Percentiles rank a stretch among this genome's conserved stretches.
These are phyloP conservation scores for Mortierella sp. DNA, from an alignment of 371 early-diverging fungal species.

Conservation along the genomic window DNA sequence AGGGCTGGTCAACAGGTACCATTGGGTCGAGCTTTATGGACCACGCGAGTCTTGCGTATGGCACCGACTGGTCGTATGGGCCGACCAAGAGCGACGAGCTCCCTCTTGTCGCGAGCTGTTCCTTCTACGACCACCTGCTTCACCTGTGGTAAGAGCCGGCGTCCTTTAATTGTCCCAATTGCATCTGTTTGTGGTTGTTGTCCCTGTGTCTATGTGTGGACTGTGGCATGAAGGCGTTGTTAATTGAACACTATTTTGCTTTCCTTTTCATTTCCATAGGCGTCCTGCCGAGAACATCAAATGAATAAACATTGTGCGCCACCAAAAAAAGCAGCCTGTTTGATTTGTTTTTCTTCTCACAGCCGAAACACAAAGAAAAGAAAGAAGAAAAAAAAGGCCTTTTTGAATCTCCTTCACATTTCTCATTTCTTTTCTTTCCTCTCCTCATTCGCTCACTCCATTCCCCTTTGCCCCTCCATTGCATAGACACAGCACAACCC, in stretches of 20 bases:
- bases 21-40: slow-evolving; percentile 68
- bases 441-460: not conserved
- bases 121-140: slow-evolving; percentile 93
- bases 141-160: slow-evolving; percentile 78
- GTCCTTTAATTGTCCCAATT: not conserved
- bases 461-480: not conserved
- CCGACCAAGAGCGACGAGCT: slow-evolving; percentile 6
- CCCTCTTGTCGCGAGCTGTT: slow-evolving; percentile 85
- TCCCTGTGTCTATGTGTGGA: not conserved
- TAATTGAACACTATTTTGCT: not conserved
- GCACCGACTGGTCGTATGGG: slow-evolving; percentile 89
- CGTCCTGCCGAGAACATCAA: slow-evolving; percentile 4
- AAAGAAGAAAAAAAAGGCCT: not conserved
- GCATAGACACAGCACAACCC: not conserved
- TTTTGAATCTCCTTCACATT: not conserved
- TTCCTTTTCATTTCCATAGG: not conserved
- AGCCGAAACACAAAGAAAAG: not conserved
- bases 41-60: slow-evolving; percentile 91
- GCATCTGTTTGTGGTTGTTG: not conserved
- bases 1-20: slow-evolving; percentile 12
- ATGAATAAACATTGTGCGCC: not conserved
- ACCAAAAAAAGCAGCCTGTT: not conserved
- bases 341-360: not conserved
- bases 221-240: not conserved
- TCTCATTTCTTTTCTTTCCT: not conserved